Evolutionary conservation across 257 asterid species (phyloP).

Genomic region (Cruciata laevipes): DNA sequence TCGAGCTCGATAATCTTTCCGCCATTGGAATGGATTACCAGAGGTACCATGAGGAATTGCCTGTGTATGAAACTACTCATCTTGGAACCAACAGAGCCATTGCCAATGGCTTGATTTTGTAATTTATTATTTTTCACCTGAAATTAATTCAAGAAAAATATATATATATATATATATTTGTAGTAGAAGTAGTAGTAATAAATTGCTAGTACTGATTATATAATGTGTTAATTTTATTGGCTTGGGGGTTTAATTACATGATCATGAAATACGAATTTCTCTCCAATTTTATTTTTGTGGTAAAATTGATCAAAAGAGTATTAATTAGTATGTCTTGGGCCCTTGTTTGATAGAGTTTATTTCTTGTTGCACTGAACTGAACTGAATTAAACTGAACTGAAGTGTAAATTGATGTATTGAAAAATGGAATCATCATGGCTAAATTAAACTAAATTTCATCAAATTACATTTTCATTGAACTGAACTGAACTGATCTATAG

Average conservation of each 20-base stretch:
- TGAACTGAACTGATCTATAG: too few species aligned
- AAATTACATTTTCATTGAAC: too few species aligned
- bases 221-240: slow-evolving; percentile 40
- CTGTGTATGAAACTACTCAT: slow-evolving; percentile 74
- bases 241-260: slow-evolving; percentile 42
- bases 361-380: too few species aligned
- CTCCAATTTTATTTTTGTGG: slow-evolving; percentile 1
- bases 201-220: slow-evolving; percentile 6
- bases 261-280: slow-evolving; percentile 35
- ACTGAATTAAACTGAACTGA: too few species aligned
- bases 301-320: too few species aligned
- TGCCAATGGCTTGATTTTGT: slow-evolving; percentile 49
- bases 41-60: slow-evolving; percentile 67
- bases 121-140: slow-evolving; percentile 6
- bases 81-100: slow-evolving; percentile 43
- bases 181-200: slow-evolving; percentile 22
- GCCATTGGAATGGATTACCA: slow-evolving; percentile 55
- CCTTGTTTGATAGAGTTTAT: too few species aligned
- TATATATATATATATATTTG: slow-evolving; percentile 8
- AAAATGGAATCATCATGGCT: too few species aligned
- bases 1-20: slow-evolving; percentile 71
- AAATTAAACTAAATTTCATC: too few species aligned
- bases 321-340: too few species aligned
- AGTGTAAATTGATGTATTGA: too few species aligned
- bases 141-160: neutral